Evolutionary conservation across 1,139 yeast species (phyloP), one percentile per base, ranked within the genome.

Genomic region (Candida anutae): DNA sequence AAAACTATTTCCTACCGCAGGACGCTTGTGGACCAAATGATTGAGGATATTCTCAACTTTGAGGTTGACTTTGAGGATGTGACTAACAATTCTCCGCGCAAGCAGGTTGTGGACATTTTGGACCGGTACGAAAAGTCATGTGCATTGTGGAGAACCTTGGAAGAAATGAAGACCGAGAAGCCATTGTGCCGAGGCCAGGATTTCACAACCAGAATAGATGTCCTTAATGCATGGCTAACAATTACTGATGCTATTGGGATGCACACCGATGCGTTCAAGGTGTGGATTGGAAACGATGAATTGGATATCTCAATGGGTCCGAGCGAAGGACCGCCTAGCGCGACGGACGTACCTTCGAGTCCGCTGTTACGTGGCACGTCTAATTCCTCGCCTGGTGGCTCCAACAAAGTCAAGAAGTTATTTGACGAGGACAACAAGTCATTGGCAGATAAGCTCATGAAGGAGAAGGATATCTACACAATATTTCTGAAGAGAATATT

Each of bases 201-300:
- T 26, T 87, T 88, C 44, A 71, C 68, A 26, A 61, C 67, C 28
- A 64, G 84, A 24, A 58, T 84, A 5, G 90, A 82, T 36, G 88
- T 95, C 0, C 62, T 90, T 32, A 77, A 74, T 24, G 81, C 96
- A 0, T 88, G 96, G 96, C 63, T 71, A 15, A 76, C 87, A 10
- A 76, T 84, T 21, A 77, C 88, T 0, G 73, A 69, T 29, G 80
- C 88, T 1, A 74, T 90, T 18, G 65, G 67, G 26, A 55, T 74
- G 28, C 88, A 77, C 44, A 57, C 74, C 2, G 57, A 61, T 16
- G 62, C 78, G 5, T 57, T 82, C 41, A 62, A 66, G 32, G 46
- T 61, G 16, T 80, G 88, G 88, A 83, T 87, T 5, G 95, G 95
- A 5, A 82, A 83, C 47, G 79, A 76, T 29, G 87, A 79, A 30